Conservation (phyloP, 768 basidiomycete genomes). For the Lanmaoa pseudosensibilis region DNA sequence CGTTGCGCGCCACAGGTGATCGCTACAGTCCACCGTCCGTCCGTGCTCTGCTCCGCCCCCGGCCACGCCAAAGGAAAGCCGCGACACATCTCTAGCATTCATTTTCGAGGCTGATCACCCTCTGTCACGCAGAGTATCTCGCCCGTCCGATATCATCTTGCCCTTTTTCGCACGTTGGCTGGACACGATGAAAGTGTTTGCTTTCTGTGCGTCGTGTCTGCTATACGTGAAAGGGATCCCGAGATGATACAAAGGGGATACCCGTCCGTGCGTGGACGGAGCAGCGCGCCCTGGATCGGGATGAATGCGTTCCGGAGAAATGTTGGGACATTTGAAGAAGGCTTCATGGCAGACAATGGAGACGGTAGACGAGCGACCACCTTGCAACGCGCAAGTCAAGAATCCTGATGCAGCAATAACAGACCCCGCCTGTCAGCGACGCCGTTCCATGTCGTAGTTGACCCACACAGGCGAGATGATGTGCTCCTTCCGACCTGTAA, state of each 20-base stretch:
- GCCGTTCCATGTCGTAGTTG: slow-evolving; percentile 20
- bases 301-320: slow-evolving; percentile 54
- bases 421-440: slow-evolving; percentile 18
- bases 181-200: slow-evolving; percentile 23
- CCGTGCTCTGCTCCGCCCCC: slow-evolving; percentile 43
- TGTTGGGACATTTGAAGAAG: slow-evolving; percentile 36
- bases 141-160: slow-evolving; percentile 52
- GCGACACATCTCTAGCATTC: slow-evolving; percentile 52
- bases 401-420: slow-evolving; percentile 2
- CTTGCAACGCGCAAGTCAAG: slow-evolving; percentile 10
- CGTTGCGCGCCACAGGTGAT: background rate
- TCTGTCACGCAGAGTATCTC: slow-evolving; percentile 33
- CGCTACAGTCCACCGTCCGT: slow-evolving; percentile 27
- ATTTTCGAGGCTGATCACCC: slow-evolving; percentile 7
- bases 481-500: slow-evolving; percentile 35
- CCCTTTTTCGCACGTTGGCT: slow-evolving; percentile 34
- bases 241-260: slow-evolving; percentile 50
- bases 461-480: slow-evolving; percentile 26
- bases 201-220: slow-evolving; percentile 28
- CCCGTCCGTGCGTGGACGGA: slow-evolving; percentile 39
- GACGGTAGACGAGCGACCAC: slow-evolving; percentile 20
- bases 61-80: slow-evolving; percentile 31
- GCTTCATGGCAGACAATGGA: slow-evolving; percentile 42
- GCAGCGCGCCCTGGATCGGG: slow-evolving; percentile 19
- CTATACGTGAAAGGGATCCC: slow-evolving; percentile 43